Percentiles rank a stretch among this genome's conserved stretches.
These are phyloP conservation scores for Fusarium ambrosium DNA, from an alignment of 2,329 filamentous ascomycete species.

Conservation along the genomic window DNA sequence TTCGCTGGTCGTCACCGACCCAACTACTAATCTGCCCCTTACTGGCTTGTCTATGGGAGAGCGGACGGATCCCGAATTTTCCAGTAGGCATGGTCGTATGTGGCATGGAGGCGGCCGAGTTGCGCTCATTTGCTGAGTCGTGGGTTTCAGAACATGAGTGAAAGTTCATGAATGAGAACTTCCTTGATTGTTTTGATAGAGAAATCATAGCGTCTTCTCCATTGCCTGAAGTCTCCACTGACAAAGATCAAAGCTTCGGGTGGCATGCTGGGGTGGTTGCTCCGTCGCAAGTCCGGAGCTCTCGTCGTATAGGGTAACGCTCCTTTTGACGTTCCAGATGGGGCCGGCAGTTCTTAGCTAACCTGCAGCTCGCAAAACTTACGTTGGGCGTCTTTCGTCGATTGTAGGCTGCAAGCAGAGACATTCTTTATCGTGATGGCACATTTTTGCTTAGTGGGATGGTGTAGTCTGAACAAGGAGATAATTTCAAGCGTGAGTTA, in stretches of 20 bases:
- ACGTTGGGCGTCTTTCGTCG: not conserved
- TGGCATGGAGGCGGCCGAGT: not conserved
- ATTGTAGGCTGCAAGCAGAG: not conserved
- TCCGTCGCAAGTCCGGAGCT: not conserved
- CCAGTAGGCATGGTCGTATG: not conserved
- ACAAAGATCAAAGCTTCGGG: too few species aligned
- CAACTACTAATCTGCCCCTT: not conserved
- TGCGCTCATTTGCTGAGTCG: not conserved
- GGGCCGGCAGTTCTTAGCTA: not conserved
- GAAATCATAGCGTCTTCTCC: not conserved
- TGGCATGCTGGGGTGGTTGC: not conserved
- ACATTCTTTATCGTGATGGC: not conserved
- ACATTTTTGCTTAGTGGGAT: not conserved
- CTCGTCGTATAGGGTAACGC: not conserved
- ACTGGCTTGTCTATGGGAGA: not conserved
- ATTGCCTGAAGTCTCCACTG: not conserved
- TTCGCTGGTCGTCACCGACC: not conserved
- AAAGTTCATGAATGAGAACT: not conserved
- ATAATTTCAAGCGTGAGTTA: not conserved
- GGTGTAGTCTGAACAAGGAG: not conserved
- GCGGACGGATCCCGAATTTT: not conserved
- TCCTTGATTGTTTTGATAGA: not conserved
- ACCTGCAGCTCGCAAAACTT: not conserved
- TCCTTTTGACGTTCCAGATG: not conserved
- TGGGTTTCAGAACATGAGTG: not conserved